Percentiles rank a stretch among this genome's conserved stretches.
Evolutionary conservation across 257 asterid genomes (phyloP).

Genomic region (Galeopsis tetrahit): DNA sequence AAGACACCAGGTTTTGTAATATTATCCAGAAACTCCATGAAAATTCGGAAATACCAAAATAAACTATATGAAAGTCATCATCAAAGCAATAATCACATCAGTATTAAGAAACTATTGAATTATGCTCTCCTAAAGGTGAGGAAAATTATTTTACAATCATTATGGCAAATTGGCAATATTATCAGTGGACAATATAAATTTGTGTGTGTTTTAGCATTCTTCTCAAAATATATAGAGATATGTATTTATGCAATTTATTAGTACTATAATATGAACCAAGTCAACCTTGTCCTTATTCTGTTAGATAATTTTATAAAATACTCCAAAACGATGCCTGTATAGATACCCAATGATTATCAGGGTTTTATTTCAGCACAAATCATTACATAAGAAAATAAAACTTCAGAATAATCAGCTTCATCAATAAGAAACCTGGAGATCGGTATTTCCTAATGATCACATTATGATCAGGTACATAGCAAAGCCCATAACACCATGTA

Average conservation of each 20-base stretch:
- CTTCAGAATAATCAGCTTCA: background rate
- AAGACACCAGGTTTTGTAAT: background rate
- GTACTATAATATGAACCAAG: background rate
- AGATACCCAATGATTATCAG: conserved; percentile 11
- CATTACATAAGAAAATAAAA: background rate
- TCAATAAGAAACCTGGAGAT: background rate
- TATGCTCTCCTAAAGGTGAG: background rate
- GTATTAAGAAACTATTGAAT: conserved; percentile 9
- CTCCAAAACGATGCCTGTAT: background rate
- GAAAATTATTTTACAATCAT: background rate
- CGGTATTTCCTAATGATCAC: conserved; percentile 21
- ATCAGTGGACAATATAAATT: background rate
- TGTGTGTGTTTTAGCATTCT: conserved; percentile 7
- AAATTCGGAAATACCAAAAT: background rate
- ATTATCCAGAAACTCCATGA: conserved; percentile 1
- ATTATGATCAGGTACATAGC: background rate
- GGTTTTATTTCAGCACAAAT: background rate
- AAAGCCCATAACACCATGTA: conserved; percentile 5
- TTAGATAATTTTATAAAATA: too few species aligned
- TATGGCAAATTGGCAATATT: background rate
- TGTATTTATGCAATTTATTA: background rate
- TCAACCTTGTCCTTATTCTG: conserved; percentile 6
- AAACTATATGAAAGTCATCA: conserved; percentile 14
- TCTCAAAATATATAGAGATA: background rate
- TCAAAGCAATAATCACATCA: conserved; percentile 13